Base-by-base conservation (phyloP, 345 rosid species). In the Mallotus nudiflorus region DNA sequence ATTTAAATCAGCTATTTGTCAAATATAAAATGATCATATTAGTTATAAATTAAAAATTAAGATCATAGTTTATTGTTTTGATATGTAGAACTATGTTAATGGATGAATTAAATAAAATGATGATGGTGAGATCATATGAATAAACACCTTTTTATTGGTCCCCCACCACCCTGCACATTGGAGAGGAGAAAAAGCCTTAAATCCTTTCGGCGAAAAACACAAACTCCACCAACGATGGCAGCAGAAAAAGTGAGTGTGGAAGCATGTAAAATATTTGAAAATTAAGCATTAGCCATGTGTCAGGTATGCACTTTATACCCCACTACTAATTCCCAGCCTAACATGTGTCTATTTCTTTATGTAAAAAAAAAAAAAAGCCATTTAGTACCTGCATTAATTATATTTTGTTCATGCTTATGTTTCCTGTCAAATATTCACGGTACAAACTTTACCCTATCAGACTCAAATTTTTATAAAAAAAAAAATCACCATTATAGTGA, bases 231-330 rank as follows among this genome's bases (percentile, higher is more conserved):
- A 68, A 46, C 64, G 2, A n/a, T 19, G 28, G 11, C 49, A 31
- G 6, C 22, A 1, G 18, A 0, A 42, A 69, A 52, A 35, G 9
- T 1, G 3, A 37, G n/a, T n/a, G 18, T 27, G 19, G 15, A 62
- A 6, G 18, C 11, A 52, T 52, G 48, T 51, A 22, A 35, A 25
- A 11, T 29, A 45, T n/a, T 16, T 25, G 25, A 48, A 31, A 39
- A 33, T 37, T 13, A 54, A 24, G 19, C 29, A 58, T n/a, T 50
- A 48, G 58, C 35, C 64, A 52, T 63, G 69, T 42, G 68, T 63
- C 62, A 33, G 16, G 55, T 37, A 60, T 50, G 69, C 33, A 45
- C 75, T 72, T 69, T 54, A 63, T 62, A 22, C 33, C 35, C 75
- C 62, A 72, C 68, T 54, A 29, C 0, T n/a, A 19, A 18, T 16